Conservation (phyloP, 306 rosid genomes). For the Vicia faba region DNA sequence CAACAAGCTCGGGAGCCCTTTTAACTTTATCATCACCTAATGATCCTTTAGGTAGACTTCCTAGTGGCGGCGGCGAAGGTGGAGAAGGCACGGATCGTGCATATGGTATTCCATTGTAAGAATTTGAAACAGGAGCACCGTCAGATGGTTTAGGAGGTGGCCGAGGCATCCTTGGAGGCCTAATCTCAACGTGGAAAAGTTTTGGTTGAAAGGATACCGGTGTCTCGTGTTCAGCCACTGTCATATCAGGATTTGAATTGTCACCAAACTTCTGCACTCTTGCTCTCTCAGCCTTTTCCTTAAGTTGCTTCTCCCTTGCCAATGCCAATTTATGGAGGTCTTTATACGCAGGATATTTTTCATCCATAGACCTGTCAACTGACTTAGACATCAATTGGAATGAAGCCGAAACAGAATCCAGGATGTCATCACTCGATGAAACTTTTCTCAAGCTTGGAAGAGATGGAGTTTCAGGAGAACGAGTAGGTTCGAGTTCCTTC, state of each 20-base stretch:
- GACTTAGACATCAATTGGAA: conserved; percentile 97
- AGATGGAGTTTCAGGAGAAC: conserved; percentile 67
- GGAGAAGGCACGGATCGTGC: conserved; percentile 58
- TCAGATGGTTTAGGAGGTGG: conserved; percentile 79
- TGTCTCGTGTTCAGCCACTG: conserved; percentile 56
- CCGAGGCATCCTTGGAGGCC: conserved; percentile 78
- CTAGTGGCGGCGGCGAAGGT: conserved; percentile 50
- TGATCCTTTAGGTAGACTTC: conserved; percentile 68
- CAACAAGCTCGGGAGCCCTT: conserved; percentile 84
- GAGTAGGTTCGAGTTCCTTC: conserved; percentile 54
- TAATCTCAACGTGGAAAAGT: conserved; percentile 76
- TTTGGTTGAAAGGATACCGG: conserved; percentile 60
- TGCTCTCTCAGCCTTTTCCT: conserved; percentile 84
- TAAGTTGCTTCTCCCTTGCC: conserved; percentile 79
- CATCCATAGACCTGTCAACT: conserved; percentile 72
- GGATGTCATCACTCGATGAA: conserved; percentile 59
- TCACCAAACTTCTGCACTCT: conserved; percentile 75
- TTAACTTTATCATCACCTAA: conserved; percentile 72
- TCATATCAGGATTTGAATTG: conserved; percentile 46
- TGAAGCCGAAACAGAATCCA: conserved; percentile 70
- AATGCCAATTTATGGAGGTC: conserved; percentile 91
- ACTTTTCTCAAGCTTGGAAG: conserved; percentile 52
- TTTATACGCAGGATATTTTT: conserved; percentile 88
- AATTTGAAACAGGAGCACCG: conserved; percentile 45
- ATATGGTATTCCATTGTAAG: conserved; percentile 55